Evolutionary conservation across 2,329 filamentous ascomycete species (phyloP).

Genomic region (Elsinoe arachidis): DNA sequence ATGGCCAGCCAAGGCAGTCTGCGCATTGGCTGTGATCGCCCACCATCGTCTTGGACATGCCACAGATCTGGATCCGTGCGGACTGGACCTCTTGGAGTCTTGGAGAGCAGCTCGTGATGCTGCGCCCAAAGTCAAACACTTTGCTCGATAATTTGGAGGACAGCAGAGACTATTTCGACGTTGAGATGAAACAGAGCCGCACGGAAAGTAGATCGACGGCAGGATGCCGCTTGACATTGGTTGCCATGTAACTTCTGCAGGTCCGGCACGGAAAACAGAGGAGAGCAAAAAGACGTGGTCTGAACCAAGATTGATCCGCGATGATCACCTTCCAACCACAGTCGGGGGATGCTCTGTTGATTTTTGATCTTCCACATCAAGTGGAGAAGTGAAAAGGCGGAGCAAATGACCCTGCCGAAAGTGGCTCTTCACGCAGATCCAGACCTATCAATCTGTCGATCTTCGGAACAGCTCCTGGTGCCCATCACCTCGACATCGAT

Average conservation of each 20-base stretch:
- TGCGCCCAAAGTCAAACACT: not conserved
- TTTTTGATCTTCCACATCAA: not conserved
- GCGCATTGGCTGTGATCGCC: not conserved
- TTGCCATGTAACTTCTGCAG: too few species aligned
- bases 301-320: not conserved
- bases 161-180: not conserved
- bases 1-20: not conserved
- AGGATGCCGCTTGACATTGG: not conserved
- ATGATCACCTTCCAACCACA: not conserved
- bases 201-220: not conserved
- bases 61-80: not conserved
- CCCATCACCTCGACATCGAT: not conserved
- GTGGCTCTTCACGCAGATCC: not conserved
- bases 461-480: not conserved
- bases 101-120: not conserved
- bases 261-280: not conserved
- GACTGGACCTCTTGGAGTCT: not conserved
- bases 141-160: not conserved
- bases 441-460: constrained; percentile 9
- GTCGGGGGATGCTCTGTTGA: not conserved
- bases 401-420: not conserved
- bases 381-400: too few species aligned
- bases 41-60: not conserved
- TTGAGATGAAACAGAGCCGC: not conserved
- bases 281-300: not conserved